Conservation (phyloP, 371 early-diverging fungal species). For the Rhizopus microsporus region DNA sequence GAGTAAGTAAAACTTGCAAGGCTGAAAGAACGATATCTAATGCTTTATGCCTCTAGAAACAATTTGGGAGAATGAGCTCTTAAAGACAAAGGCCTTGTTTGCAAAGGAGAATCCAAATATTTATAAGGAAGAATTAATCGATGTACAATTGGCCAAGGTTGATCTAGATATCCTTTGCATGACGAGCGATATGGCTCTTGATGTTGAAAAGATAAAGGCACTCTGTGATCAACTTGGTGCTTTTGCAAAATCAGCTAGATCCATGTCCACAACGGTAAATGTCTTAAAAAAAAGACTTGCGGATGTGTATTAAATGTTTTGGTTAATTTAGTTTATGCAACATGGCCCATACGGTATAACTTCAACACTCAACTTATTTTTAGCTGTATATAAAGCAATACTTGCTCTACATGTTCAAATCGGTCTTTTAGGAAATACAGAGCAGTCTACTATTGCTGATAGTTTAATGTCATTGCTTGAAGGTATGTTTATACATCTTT, state of each 20-base stretch:
- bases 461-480: constrained; percentile 3
- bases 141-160: constrained; percentile 49
- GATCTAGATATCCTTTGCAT: constrained; percentile 25
- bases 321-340: constrained; percentile 31
- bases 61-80: constrained; percentile 32
- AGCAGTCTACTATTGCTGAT: not conserved
- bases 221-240: constrained; percentile 12
- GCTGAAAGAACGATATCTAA: not conserved
- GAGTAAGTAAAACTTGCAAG: constrained; percentile 4
- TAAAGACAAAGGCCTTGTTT: constrained; percentile 40
- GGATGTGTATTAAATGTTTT: too few relatives aligned
- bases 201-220: not conserved
- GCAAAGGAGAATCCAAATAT: constrained; percentile 58
- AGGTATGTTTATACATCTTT: constrained; percentile 9
- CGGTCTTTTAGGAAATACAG: constrained; percentile 1
- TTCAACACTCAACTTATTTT: constrained; percentile 32
- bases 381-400: constrained; percentile 31
- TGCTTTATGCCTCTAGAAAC: constrained; percentile 11
- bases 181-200: not conserved
- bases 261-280: constrained; percentile 20
- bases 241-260: constrained; percentile 12
- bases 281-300: not conserved
- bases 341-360: constrained; percentile 49
- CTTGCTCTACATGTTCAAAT: constrained; percentile 18
- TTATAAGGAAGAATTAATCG: constrained; percentile 55